Conservation (phyloP, 2,329 filamentous ascomycete species). For the Curvularia sp. region DNA sequence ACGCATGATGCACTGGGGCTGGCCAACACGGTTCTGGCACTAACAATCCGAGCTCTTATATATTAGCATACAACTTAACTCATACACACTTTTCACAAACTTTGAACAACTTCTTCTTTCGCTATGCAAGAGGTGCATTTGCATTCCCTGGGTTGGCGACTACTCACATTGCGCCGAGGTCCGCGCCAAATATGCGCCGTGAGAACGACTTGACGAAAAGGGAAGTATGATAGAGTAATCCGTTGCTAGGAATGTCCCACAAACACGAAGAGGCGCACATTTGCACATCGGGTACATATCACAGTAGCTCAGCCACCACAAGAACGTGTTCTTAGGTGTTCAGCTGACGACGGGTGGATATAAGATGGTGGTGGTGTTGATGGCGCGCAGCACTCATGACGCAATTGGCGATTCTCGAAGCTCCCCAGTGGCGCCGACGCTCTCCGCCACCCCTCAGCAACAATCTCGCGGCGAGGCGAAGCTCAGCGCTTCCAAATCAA, state of each 20-base stretch:
- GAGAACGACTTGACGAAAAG: neutral
- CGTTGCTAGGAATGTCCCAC: neutral
- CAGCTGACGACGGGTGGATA: neutral
- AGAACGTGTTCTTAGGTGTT: neutral
- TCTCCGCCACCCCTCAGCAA: constrained; percentile 37
- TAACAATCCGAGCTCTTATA: neutral
- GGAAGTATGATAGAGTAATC: neutral
- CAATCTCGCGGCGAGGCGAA: neutral
- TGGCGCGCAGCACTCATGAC: constrained; percentile 31
- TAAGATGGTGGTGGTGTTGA: constrained; percentile 1
- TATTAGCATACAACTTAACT: neutral
- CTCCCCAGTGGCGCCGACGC: constrained; percentile 37
- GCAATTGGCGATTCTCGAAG: constrained; percentile 35
- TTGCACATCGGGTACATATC: neutral
- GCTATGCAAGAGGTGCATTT: neutral
- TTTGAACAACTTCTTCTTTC: neutral
- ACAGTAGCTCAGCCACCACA: no score
- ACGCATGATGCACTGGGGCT: neutral
- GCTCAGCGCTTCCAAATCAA: constrained; percentile 10
- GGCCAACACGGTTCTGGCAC: constrained; percentile 9
- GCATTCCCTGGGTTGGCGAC: neutral
- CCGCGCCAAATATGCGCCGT: neutral
- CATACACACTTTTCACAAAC: neutral
- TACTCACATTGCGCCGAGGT: neutral
- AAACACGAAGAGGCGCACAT: neutral